Evolutionary conservation across 257 asterid species (phyloP), one percentile per base, ranked within the genome.

Genomic region (Euphrasia confusa): DNA sequence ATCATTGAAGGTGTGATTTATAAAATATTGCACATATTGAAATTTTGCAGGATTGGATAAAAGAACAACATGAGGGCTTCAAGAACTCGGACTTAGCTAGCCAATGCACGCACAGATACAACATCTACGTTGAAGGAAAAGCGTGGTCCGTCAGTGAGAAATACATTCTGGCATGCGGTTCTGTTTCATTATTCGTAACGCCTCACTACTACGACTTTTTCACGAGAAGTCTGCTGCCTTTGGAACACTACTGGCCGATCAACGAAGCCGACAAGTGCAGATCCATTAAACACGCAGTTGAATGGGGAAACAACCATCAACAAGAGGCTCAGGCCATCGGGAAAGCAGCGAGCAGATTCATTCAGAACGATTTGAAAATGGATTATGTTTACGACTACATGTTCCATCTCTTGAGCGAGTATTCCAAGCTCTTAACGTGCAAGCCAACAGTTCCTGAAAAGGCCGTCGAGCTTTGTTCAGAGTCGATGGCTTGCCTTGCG

Each of bases 71-170:
- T 45, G 68, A 82, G 71, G 96, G 95, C 21, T 91, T 62, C 78
- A 77, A 82, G 77, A 78, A 80, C 59, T 91, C 98, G 0, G 80
- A 81, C 70, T 75, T 91, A 50, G 91, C 91, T 26, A 77, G 79
- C 76, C 99, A 92, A 76, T 92, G 99, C 73, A 39, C 49, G 49
- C 18, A 28, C 82, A 91, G 98, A 61, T 92, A 78, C 72, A 92
- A 92, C 67, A 83, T 92, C 64, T 92, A 92, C 69, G 77, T 92
- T 0, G 99, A 92, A 76, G 99, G 99, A 67, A 69, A 81, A 1
- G 94, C 91, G 0, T 92, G 99, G 99, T 92, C 99, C 0, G 97
- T 92, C 67, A 92, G 99, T 61, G 97, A 92, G 72, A 92, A 92
- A 39, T 92, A 92, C 81, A 92, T 92, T 63, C 80, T 92, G 39